Base-by-base conservation (phyloP, 176 grass and related monocot genomes). In the Typha latifolia region DNA sequence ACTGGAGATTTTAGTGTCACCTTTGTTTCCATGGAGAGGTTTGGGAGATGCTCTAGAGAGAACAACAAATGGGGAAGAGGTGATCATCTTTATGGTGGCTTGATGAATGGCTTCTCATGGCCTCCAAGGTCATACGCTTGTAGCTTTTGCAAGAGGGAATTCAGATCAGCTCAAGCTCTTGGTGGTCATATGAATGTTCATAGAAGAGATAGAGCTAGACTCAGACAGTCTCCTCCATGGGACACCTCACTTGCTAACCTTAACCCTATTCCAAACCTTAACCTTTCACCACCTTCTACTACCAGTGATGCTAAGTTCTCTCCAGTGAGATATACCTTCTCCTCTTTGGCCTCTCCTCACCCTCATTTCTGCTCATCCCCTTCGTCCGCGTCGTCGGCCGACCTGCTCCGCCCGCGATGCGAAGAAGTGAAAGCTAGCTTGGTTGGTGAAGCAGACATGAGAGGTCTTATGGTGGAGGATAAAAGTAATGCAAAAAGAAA, bases 111-210 rank as follows among this genome's bases (percentile, higher is more conserved):
- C 12, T 72, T 83, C 52, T 73, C 63, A 57, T 83, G 81, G 74
- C 81, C 75, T 21, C 56, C 75, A 4, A 74, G 75, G 74, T 78
- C 81, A 43, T 74, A 84, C 12, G n/a, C 22, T 56, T 84, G 81
- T 57, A 78, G 81, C 69, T 84, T 84, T 56, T 84, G 81, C 75
- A 84, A 78, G 75, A 74, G 81, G 22, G 81, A 78, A 55, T 84
- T 84, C 56, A 62, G 69, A 56, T 84, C 81, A 12, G 81, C 81
- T 34, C 81, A 84, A 61, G 81, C 81, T 29, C 81, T 84, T 14
- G 75, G 81, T 4, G 81, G 81, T 4, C 81, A 84, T 48, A 84
- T 84, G 81, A 84, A 84, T 50, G 75, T 84, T 20, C 81, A 84
- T 59, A 66, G 81, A 49, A 74, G 81, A 61, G 81, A 84, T 34